Evolutionary conservation across 306 rosid genomes (phyloP), one percentile per base, ranked within the genome.

Genomic region (Cucurbita pepo): DNA sequence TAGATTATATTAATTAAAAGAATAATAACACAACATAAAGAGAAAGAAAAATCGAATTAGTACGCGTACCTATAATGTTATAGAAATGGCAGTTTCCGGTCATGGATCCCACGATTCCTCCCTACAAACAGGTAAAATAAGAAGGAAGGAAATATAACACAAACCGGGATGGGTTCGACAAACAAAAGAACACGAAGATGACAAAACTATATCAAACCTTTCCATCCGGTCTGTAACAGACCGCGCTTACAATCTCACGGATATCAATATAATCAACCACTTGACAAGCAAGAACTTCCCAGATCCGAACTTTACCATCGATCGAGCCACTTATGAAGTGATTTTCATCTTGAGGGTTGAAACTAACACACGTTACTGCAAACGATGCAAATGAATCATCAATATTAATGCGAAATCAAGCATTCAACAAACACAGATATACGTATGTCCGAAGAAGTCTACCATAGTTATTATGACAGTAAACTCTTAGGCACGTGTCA

Each of bases 251-350:
- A 67, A 92, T 88, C 83, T 92, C 97, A 16, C 86, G 86, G 64
- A 82, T 80, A 81, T 92, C 92, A 72, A 86, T 89, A 78, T 86
- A 92, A 80, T 88, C 97, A 74, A 84, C 77, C 80, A 92, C 96
- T 79, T 84, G 87, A 71, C 97, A 86, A 14, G 76, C 76, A 76
- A 83, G 71, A 69, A 86, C 85, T 85, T 86, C 96, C 97, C 97
- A 92, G 62, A 92, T 92, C 65, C 96, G 96, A 79, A 92, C 97
- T 83, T 92, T 92, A 67, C 97, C 97, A 56, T 92, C 97, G 57
- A 92, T 89, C 45, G 97, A 92, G 61, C 97, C 96, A 54, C 97
- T 92, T 77, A 92, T 80, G 89, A 92, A 89, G 56, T 86, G 64
- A 53, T 92, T 83, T 65, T 83, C 96, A 75, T 92, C 87, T 81